Evolutionary conservation across 2,329 filamentous ascomycete genomes (phyloP).

Genomic region (Epichloe elymi): DNA sequence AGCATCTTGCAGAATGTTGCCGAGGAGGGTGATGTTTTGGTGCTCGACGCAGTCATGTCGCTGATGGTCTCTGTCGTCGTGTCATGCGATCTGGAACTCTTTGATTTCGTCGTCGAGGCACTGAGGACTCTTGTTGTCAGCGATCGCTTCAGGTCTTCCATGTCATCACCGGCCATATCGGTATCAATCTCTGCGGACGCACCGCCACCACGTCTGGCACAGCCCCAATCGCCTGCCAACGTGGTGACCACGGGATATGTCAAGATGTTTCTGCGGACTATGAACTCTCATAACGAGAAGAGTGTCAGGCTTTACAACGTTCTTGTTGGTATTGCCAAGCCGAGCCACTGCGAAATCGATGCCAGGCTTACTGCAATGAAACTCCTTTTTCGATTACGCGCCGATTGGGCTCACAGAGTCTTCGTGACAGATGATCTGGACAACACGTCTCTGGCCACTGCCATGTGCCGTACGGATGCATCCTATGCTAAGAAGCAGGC

Average conservation of each 20-base stretch:
- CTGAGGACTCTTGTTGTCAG: constrained; percentile 36
- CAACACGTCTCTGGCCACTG: constrained; percentile 57
- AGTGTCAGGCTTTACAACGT: constrained; percentile 48
- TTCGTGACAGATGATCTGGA: constrained; percentile 60
- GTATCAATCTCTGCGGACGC: constrained; percentile 13
- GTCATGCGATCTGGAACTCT: constrained; percentile 44
- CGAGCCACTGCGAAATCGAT: constrained; percentile 47
- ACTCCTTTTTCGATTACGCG: constrained; percentile 67
- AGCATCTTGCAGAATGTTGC: constrained; percentile 48
- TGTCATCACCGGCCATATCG: constrained; percentile 16
- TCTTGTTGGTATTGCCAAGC: constrained; percentile 50
- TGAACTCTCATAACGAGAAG: constrained; percentile 54
- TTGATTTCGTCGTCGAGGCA: constrained; percentile 42
- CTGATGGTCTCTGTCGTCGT: constrained; percentile 53
- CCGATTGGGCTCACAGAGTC: constrained; percentile 67
- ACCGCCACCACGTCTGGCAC: constrained; percentile 7
- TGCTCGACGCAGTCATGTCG: constrained; percentile 51
- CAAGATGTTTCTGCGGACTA: constrained; percentile 60
- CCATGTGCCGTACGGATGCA: constrained; percentile 52
- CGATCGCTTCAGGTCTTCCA: constrained; percentile 32
- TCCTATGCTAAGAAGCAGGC: constrained; percentile 36
- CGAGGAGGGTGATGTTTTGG: constrained; percentile 48
- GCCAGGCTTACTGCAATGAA: constrained; percentile 65
- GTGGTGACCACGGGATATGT: constrained; percentile 60
- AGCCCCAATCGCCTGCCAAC: constrained; percentile 46